phyloP scores from a whole-genome alignment of 1,284 basidiomycete genomes.

The Tetrapyrgos nigripes region DNA sequence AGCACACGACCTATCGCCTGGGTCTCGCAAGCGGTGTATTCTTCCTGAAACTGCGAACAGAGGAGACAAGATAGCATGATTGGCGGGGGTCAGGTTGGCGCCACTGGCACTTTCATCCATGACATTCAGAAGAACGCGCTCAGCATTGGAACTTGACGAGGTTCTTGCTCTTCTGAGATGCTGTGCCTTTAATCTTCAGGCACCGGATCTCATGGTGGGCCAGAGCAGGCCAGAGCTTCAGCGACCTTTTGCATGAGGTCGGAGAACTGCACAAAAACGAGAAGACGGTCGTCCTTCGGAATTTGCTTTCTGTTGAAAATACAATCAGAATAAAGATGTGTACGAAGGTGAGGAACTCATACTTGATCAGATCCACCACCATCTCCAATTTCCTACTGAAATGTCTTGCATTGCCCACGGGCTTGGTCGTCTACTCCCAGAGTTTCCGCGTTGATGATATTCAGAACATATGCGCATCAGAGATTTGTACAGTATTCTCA shows the following conservation, averaged over 20 bases:
- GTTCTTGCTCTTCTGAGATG: constrained; percentile 78
- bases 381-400: constrained; percentile 91
- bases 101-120: constrained; percentile 95
- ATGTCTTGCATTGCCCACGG: constrained; percentile 74
- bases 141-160: constrained; percentile 84
- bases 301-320: constrained; percentile 61
- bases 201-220: constrained; percentile 74
- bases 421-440: constrained; percentile 85
- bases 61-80: constrained; percentile 95
- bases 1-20: constrained; percentile 91
- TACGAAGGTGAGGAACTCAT: constrained; percentile 34
- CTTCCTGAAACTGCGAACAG: constrained; percentile 78
- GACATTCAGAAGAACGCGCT: constrained; percentile 88
- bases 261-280: constrained; percentile 94
- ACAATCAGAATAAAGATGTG: constrained; percentile 8
- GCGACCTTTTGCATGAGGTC: constrained; percentile 92
- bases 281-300: constrained; percentile 79
- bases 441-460: constrained; percentile 83
- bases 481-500: too few relatives aligned
- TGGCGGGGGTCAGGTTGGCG: constrained; percentile 91
- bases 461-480: constrained; percentile 76
- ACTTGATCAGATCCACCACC: constrained; percentile 85
- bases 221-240: constrained; percentile 85
- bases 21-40: constrained; percentile 87
- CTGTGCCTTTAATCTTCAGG: constrained; percentile 84